Evolutionary conservation across 129 eudicot genomes (phyloP).

Genomic region (Ambrosia trifida): DNA sequence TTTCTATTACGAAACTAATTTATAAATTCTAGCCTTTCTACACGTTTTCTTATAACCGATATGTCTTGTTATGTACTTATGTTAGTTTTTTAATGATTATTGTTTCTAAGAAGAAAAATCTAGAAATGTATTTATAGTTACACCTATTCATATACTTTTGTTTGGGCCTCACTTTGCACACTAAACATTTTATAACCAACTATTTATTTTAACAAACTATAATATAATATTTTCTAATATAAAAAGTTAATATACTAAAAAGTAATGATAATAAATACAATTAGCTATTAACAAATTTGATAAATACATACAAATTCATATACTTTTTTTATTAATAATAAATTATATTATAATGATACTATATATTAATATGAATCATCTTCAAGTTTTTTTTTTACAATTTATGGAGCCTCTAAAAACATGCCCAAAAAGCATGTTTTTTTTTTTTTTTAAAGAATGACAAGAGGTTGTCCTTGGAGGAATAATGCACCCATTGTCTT

Average conservation of each 20-base stretch:
- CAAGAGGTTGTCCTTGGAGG: too few relatives aligned
- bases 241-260: not conserved
- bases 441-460: too few relatives aligned
- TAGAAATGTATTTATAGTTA: not conserved
- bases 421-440: too few relatives aligned
- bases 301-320: not conserved
- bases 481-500: too few relatives aligned
- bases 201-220: not conserved
- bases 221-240: not conserved
- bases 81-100: not conserved
- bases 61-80: not conserved
- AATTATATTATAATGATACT: not conserved
- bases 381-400: not conserved
- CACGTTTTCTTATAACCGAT: not conserved
- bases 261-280: too few relatives aligned
- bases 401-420: not conserved
- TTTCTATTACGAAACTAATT: not conserved
- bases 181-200: too few relatives aligned
- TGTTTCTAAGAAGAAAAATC: not conserved
- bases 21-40: not conserved
- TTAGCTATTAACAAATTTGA: too few relatives aligned
- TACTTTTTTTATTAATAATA: not conserved
- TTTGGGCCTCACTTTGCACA: not conserved
- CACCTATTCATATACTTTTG: not conserved
- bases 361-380: not conserved